phyloP scores from a whole-genome alignment of 306 rosid genomes.

The Hippophae gyantsensis region DNA sequence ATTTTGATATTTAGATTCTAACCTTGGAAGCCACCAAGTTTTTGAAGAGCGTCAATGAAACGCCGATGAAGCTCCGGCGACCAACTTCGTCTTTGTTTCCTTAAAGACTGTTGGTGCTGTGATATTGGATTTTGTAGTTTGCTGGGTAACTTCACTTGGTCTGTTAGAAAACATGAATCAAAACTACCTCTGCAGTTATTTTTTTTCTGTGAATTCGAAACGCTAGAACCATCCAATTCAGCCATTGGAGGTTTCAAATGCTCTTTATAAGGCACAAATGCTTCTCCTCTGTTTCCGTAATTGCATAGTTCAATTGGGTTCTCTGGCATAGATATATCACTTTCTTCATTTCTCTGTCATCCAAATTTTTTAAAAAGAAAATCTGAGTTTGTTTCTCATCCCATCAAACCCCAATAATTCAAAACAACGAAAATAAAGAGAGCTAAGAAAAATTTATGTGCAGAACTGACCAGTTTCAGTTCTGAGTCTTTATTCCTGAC shows the following conservation, averaged over 20 bases:
- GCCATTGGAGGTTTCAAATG: constrained; percentile 39
- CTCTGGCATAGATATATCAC: constrained; percentile 34
- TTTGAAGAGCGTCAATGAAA: constrained; percentile 63
- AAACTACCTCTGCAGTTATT: constrained; percentile 32
- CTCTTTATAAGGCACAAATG: constrained; percentile 34
- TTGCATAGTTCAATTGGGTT: constrained; percentile 25
- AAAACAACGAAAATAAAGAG: not conserved
- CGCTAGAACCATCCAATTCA: constrained; percentile 31
- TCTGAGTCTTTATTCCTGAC: constrained; percentile 12
- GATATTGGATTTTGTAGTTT: constrained; percentile 27
- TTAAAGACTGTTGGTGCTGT: constrained; percentile 28
- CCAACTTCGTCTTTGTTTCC: constrained; percentile 90
- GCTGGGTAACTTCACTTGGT: constrained; percentile 26
- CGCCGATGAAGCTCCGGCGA: constrained; percentile 75
- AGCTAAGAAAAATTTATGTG: not conserved
- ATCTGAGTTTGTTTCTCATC: not conserved
- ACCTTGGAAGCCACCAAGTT: constrained; percentile 89
- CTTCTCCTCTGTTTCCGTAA: constrained; percentile 30
- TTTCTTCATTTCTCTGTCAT: constrained; percentile 44
- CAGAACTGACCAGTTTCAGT: constrained; percentile 21
- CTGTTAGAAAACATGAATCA: constrained; percentile 29
- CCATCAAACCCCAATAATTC: not conserved
- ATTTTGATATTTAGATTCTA: not conserved
- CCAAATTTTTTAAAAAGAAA: not conserved
- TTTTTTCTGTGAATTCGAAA: constrained; percentile 14